Evolutionary conservation across 345 rosid genomes (phyloP).

Genomic region (Firmiana major): DNA sequence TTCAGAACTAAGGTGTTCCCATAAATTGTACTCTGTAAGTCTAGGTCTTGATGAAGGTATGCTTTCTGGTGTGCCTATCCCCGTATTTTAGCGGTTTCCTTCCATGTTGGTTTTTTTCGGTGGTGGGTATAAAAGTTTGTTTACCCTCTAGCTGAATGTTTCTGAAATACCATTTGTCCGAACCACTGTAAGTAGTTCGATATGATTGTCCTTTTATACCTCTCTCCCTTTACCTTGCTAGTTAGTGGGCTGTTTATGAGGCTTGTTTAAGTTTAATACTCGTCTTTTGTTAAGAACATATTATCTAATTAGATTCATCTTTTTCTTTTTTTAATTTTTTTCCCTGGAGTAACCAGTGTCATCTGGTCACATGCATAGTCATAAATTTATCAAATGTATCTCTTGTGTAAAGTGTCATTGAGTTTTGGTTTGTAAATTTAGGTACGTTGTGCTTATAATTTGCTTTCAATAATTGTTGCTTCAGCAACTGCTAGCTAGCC

Average conservation of each 20-base stretch:
- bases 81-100: neutral
- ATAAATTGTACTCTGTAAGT: neutral
- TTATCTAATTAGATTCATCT: neutral
- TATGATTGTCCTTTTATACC: neutral
- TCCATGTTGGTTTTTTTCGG: neutral
- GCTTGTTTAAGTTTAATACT: neutral
- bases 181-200: neutral
- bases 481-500: slow-evolving; percentile 2
- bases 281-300: neutral
- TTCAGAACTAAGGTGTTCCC: neutral
- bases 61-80: neutral
- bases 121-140: neutral
- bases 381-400: too few species aligned
- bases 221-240: neutral
- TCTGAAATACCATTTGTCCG: neutral
- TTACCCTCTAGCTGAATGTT: neutral
- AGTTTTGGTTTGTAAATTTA: slow-evolving; percentile 5
- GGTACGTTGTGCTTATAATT: neutral
- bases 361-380: neutral
- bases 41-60: neutral
- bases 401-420: neutral
- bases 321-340: too few species aligned
- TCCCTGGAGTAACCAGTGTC: neutral
- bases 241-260: neutral
- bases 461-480: slow-evolving; percentile 2